Evolutionary conservation across 805 yeast species (phyloP).

Genomic region (Starmerella gropengiesseri): DNA sequence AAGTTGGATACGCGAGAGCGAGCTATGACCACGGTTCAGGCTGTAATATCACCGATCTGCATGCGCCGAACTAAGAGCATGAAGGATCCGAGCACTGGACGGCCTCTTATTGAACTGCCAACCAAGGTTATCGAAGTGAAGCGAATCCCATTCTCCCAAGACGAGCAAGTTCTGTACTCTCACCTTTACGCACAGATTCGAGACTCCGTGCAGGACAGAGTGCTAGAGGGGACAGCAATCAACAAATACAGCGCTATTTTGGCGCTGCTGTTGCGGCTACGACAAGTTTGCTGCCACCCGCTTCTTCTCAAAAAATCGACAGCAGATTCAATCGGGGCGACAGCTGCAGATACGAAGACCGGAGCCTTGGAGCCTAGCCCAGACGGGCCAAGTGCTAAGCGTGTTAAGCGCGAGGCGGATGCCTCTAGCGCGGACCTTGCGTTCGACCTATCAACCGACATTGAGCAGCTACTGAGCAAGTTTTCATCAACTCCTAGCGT

Average conservation of each 20-base stretch:
- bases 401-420: constrained; percentile 6
- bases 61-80: constrained; percentile 78
- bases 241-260: constrained; percentile 67
- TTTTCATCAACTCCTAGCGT: constrained; percentile 14
- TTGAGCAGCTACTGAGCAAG: constrained; percentile 6
- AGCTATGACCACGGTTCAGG: constrained; percentile 74
- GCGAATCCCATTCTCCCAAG: constrained; percentile 51
- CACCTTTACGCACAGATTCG: constrained; percentile 61
- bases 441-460: constrained; percentile 12
- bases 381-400: background rate
- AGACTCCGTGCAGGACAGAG: constrained; percentile 28
- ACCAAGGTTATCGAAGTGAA: constrained; percentile 61
- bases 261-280: constrained; percentile 67
- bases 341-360: too few relatives aligned
- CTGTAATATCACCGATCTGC: constrained; percentile 72
- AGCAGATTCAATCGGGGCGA: too few relatives aligned
- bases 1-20: constrained; percentile 48
- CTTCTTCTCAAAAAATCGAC: constrained; percentile 41
- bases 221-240: constrained; percentile 52
- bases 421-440: constrained; percentile 9
- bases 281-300: constrained; percentile 84
- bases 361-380: background rate
- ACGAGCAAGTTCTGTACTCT: constrained; percentile 55
- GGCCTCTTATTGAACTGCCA: constrained; percentile 65
- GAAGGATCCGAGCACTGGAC: constrained; percentile 55